phyloP scores from a whole-genome alignment of 257 asterid genomes.

The Solanum verrucosum region DNA sequence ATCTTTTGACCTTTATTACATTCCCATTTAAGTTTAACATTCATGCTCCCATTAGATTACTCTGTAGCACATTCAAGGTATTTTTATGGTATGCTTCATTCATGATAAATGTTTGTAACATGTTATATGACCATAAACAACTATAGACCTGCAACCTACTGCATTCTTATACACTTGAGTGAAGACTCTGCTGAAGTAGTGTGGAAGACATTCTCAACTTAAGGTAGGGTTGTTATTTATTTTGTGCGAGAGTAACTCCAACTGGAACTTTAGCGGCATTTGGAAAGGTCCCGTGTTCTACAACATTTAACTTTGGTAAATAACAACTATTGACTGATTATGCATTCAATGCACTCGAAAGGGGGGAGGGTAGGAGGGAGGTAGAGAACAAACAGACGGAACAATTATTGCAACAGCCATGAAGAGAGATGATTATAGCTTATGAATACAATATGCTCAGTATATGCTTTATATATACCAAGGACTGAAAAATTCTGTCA shows the following conservation, averaged over 20 bases:
- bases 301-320: background rate
- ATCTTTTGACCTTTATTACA: background rate
- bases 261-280: background rate
- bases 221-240: background rate
- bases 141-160: background rate
- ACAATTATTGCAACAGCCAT: background rate
- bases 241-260: background rate
- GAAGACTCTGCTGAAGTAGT: background rate
- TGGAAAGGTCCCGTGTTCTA: background rate
- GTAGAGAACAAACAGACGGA: background rate
- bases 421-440: background rate
- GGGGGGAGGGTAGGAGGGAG: background rate
- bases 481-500: background rate
- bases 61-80: background rate
- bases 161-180: background rate
- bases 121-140: background rate
- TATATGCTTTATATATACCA: background rate
- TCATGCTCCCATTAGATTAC: background rate
- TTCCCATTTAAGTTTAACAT: background rate
- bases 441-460: background rate
- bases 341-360: background rate
- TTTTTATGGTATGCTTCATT: background rate
- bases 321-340: background rate
- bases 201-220: background rate
- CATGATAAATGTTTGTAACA: background rate